These are phyloP conservation scores for Vigna reflexopilosa DNA, from an alignment of 306 rosid species.

Conservation along the genomic window DNA sequence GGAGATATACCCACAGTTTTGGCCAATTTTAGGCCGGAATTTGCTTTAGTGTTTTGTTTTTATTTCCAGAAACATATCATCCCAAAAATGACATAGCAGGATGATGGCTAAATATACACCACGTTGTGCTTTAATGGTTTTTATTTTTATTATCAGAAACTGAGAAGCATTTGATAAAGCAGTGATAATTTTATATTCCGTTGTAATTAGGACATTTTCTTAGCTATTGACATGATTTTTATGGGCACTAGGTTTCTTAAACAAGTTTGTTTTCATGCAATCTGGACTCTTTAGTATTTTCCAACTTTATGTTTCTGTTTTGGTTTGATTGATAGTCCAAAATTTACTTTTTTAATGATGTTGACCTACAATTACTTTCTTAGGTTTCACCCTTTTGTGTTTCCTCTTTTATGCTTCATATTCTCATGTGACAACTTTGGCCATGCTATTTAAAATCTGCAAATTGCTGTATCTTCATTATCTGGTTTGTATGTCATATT, in stretches of 20 bases:
- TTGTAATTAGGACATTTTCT: not conserved
- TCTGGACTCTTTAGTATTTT: not conserved
- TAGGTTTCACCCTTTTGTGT: not conserved
- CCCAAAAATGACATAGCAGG: not conserved
- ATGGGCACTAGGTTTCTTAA: not conserved
- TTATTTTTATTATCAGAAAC: not conserved
- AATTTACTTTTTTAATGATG: not conserved
- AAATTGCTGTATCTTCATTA: not conserved
- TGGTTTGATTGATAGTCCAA: not conserved
- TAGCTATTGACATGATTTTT: not conserved
- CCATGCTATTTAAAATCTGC: not conserved
- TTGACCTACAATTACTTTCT: constrained; percentile 3
- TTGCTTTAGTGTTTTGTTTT: not conserved
- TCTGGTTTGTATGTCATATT: not conserved
- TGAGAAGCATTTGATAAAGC: not conserved
- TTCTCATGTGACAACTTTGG: not conserved
- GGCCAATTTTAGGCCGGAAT: not conserved
- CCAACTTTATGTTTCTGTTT: constrained; percentile 5
- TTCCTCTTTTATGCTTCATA: not conserved
- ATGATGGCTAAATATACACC: not conserved
- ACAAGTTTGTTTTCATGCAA: not conserved
- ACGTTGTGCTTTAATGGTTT: not conserved
- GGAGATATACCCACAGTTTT: not conserved
- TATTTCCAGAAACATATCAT: not conserved
- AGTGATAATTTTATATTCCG: not conserved